Conservation (phyloP, 2,329 filamentous ascomycete species). For the Clonostachys solani region DNA sequence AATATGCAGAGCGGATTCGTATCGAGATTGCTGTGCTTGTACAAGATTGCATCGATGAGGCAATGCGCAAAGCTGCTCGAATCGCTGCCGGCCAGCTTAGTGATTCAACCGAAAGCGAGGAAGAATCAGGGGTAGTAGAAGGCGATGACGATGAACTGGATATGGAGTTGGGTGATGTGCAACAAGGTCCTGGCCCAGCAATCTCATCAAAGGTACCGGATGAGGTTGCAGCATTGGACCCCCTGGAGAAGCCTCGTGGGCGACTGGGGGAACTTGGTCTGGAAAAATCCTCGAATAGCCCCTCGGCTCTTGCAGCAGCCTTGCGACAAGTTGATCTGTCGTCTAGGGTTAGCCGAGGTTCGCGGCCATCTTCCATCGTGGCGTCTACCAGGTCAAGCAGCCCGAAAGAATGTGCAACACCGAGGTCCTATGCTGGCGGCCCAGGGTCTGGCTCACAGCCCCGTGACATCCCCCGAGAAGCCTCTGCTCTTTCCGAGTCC, state of each 20-base stretch:
- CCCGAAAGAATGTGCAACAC: constrained; percentile 85
- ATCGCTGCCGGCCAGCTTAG: constrained; percentile 83
- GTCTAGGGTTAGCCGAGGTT: constrained; percentile 13
- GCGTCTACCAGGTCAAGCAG: constrained; percentile 84
- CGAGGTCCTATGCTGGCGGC: constrained; percentile 70
- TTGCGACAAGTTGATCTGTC: constrained; percentile 34
- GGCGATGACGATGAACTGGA: constrained; percentile 19
- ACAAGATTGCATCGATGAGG: constrained; percentile 92
- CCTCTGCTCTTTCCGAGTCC: constrained; percentile 74
- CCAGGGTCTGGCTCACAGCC: constrained; percentile 52
- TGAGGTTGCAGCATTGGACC: too few species aligned
- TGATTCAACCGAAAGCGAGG: constrained; percentile 65
- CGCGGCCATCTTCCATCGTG: constrained; percentile 49
- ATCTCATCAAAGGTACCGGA: too few species aligned
- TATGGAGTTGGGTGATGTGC: constrained; percentile 4
- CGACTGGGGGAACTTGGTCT: constrained; percentile 44
- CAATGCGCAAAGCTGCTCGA: constrained; percentile 81
- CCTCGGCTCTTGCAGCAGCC: constrained; percentile 53
- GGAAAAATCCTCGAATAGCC: constrained; percentile 18
- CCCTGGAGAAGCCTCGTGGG: constrained; percentile 7
- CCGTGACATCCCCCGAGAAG: constrained; percentile 64
- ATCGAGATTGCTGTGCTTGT: constrained; percentile 91
- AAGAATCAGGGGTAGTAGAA: constrained; percentile 29
- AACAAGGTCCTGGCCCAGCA: too few species aligned
- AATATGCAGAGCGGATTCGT: constrained; percentile 93